phyloP scores from a whole-genome alignment of 345 rosid species.

The Nasturtium officinale region DNA sequence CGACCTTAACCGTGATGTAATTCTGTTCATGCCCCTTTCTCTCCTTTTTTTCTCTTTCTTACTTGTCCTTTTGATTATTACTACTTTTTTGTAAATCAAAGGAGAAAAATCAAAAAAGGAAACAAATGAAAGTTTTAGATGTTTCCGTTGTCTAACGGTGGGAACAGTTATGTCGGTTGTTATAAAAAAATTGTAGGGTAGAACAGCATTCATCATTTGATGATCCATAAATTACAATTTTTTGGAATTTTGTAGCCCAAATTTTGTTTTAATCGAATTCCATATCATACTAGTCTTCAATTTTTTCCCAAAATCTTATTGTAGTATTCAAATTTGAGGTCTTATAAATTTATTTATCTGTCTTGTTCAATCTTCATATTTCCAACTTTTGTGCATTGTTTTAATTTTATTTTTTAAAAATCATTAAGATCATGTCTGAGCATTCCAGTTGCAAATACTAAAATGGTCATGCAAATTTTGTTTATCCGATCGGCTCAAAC shows the following conservation, averaged over 20 bases:
- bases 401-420: background rate
- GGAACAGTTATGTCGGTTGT: constrained; percentile 42
- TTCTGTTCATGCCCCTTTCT: constrained; percentile 24
- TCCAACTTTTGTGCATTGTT: background rate
- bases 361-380: background rate
- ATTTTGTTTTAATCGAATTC: background rate
- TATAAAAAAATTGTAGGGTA: constrained; percentile 37
- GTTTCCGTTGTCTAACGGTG: constrained; percentile 34
- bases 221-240: constrained; percentile 18
- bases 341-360: background rate
- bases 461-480: background rate
- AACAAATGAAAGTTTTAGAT: constrained; percentile 15
- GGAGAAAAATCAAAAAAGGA: constrained; percentile 7
- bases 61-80: background rate
- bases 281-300: background rate
- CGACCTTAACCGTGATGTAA: constrained; percentile 33
- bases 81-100: background rate
- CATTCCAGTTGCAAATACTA: background rate
- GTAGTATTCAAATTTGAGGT: background rate
- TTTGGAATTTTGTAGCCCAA: background rate
- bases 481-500: background rate
- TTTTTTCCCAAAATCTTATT: background rate
- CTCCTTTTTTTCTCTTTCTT: background rate
- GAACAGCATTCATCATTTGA: constrained; percentile 32
- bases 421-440: background rate